These are phyloP conservation scores for Solanum gandarillasii DNA, from an alignment of 257 asterid species.

Conservation along the genomic window DNA sequence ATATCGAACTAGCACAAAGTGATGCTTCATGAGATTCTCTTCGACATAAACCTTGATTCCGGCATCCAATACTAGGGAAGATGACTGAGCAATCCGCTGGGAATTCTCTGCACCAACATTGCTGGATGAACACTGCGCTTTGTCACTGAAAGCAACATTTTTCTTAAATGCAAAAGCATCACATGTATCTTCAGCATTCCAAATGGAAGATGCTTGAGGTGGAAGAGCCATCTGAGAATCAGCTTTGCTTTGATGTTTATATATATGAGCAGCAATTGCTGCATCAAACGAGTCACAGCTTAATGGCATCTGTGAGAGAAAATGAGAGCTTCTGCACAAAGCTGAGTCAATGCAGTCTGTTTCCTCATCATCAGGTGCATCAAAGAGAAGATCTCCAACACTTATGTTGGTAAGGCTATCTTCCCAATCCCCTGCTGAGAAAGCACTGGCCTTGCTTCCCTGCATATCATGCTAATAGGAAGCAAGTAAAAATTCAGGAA, in stretches of 20 bases:
- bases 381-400: conserved; percentile 71
- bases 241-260: conserved; percentile 55
- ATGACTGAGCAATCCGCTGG: conserved; percentile 18
- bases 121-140: conserved; percentile 13
- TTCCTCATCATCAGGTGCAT: conserved; percentile 25
- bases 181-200: conserved; percentile 96
- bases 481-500: conserved; percentile 2
- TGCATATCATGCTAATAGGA: conserved; percentile 15
- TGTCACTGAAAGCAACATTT: conserved; percentile 19
- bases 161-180: conserved; percentile 83
- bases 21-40: background rate
- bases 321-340: conserved; percentile 21
- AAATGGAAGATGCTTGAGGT: conserved; percentile 53
- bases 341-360: conserved; percentile 33
- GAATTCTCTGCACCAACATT: conserved; percentile 18
- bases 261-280: conserved; percentile 92
- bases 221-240: conserved; percentile 28
- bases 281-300: conserved; percentile 97
- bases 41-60: conserved; percentile 40
- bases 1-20: background rate
- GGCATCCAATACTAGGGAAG: conserved; percentile 24
- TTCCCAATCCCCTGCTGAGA: conserved; percentile 79
- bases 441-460: conserved; percentile 24
- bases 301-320: conserved; percentile 50
- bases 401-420: conserved; percentile 84